phyloP scores from a whole-genome alignment of 1,284 basidiomycete genomes.

The Fistulinella staudtii region DNA sequence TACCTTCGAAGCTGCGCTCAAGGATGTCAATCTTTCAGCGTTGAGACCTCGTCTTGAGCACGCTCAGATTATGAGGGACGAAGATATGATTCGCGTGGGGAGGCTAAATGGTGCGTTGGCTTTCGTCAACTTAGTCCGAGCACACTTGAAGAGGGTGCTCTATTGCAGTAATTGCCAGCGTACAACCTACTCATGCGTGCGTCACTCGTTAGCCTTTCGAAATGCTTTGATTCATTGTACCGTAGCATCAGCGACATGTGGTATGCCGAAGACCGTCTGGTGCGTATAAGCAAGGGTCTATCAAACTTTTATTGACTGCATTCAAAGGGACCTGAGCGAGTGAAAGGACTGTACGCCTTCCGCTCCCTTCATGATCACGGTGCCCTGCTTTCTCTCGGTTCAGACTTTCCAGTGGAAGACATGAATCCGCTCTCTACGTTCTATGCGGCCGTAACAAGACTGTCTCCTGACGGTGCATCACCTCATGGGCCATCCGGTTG shows the following conservation, averaged over 20 bases:
- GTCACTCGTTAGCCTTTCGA: constrained; percentile 25
- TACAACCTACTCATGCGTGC: constrained; percentile 88
- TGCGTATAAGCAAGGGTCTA: constrained; percentile 31
- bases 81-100: constrained; percentile 73
- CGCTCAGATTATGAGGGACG: constrained; percentile 75
- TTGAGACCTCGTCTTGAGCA: constrained; percentile 84
- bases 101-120: constrained; percentile 61
- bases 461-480: constrained; percentile 67
- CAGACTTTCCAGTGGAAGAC: constrained; percentile 86
- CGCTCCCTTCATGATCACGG: constrained; percentile 62
- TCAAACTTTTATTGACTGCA: neutral
- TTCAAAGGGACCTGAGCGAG: constrained; percentile 73
- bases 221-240: neutral
- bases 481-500: constrained; percentile 83
- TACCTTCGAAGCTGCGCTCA: constrained; percentile 69
- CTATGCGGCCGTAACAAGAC: constrained; percentile 80
- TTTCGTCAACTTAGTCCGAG: neutral
- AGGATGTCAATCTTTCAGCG: constrained; percentile 55
- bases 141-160: neutral
- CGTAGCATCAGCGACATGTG: constrained; percentile 81
- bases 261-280: constrained; percentile 80
- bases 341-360: constrained; percentile 87
- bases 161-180: constrained; percentile 61
- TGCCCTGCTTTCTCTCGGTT: constrained; percentile 69
- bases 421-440: constrained; percentile 77